Conservation (phyloP, 2,329 filamentous ascomycete species). For the Xylariaceae sp. region DNA sequence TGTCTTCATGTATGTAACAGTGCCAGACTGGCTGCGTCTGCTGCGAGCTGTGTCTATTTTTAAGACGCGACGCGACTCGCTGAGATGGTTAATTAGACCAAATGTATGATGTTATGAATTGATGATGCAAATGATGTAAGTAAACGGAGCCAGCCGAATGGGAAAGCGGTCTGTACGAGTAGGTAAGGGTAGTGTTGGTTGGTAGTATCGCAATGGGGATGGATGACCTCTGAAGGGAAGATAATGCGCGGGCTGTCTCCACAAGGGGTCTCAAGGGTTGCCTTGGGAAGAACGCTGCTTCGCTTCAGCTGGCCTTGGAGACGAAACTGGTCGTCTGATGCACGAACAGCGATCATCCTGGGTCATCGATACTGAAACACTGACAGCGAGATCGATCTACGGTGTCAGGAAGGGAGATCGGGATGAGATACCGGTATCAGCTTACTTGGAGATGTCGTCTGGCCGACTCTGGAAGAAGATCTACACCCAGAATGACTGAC, state of each 20-base stretch:
- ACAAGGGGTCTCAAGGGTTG: conserved; percentile 8
- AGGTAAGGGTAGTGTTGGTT: no score
- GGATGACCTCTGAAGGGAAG: background rate
- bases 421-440: conserved; percentile 5
- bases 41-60: conserved; percentile 18
- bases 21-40: background rate
- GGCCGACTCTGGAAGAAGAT: background rate
- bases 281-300: conserved; percentile 4
- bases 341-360: conserved; percentile 20
- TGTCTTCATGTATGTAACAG: conserved; percentile 2
- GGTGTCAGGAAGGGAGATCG: background rate
- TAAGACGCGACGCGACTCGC: conserved; percentile 15
- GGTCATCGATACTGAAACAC: conserved; percentile 5
- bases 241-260: conserved; percentile 3
- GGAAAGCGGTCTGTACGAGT: no score
- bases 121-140: conserved; percentile 1
- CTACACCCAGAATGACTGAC: background rate
- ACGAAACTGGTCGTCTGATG: conserved; percentile 16
- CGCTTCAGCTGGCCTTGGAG: conserved; percentile 11
- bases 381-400: conserved; percentile 5
- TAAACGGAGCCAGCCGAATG: no score
- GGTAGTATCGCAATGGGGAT: no score
- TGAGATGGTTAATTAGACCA: conserved; percentile 3
- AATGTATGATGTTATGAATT: conserved; percentile 13
- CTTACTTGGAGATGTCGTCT: background rate